Percentiles rank a stretch among this genome's conserved stretches.
Evolutionary conservation across 306 rosid species (phyloP).

Genomic region (Castanopsis chinensis): DNA sequence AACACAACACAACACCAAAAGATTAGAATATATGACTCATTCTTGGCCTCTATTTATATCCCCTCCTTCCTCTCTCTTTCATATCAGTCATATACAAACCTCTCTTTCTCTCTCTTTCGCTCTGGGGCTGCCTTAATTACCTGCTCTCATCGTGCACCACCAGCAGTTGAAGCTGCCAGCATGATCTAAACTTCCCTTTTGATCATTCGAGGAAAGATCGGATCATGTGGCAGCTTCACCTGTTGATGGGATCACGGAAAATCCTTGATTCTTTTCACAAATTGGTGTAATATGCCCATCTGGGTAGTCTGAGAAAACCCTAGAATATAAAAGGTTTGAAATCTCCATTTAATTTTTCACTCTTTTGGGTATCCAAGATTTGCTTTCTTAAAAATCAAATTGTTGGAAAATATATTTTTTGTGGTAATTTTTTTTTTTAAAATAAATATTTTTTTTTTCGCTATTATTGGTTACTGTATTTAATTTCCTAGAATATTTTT

Average conservation of each 20-base stretch:
- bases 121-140: neutral
- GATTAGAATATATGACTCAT: slow-evolving; percentile 16
- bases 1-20: neutral
- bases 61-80: slow-evolving; percentile 19
- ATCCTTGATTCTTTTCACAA: neutral
- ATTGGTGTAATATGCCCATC: neutral
- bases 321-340: neutral
- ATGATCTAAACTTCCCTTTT: slow-evolving; percentile 71
- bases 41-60: slow-evolving; percentile 46
- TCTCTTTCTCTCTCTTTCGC: neutral
- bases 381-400: neutral
- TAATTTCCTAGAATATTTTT: neutral
- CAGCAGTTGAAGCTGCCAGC: slow-evolving; percentile 80
- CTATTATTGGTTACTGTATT: neutral
- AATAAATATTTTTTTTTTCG: neutral
- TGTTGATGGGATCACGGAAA: slow-evolving; percentile 57
- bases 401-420: neutral
- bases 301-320: neutral
- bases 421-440: neutral
- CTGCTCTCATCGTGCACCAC: slow-evolving; percentile 46
- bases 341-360: neutral
- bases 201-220: slow-evolving; percentile 46
- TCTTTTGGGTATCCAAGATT: neutral
- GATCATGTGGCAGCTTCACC: slow-evolving; percentile 89
- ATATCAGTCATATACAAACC: neutral